Evolutionary conservation across 495 filamentous ascomycete genomes (phyloP).

Genomic region (Neurospora tetraspora): DNA sequence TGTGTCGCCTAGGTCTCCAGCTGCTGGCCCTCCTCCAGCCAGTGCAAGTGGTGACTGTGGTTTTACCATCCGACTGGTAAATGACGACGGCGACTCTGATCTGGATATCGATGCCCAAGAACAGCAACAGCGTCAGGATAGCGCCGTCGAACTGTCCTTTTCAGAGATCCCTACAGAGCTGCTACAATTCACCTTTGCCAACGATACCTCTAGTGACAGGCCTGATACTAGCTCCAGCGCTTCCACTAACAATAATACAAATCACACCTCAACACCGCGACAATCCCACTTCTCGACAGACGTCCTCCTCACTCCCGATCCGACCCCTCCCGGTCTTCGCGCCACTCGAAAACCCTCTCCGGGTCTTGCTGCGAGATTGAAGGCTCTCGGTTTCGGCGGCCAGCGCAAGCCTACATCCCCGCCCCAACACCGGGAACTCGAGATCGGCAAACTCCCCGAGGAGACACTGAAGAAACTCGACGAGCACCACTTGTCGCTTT

Average conservation of each 20-base stretch:
- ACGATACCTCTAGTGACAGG: constrained; percentile 5
- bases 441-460: constrained; percentile 64
- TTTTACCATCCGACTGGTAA: neutral
- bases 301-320: constrained; percentile 7
- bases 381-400: constrained; percentile 53
- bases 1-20: neutral
- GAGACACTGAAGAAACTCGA: constrained; percentile 62
- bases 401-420: constrained; percentile 30
- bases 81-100: neutral
- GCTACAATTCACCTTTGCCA: constrained; percentile 24
- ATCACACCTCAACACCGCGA: neutral
- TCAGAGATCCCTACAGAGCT: constrained; percentile 31
- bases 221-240: constrained; percentile 1
- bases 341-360: constrained; percentile 52
- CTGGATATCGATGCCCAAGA: neutral
- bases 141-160: constrained; percentile 27
- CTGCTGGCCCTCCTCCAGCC: neutral
- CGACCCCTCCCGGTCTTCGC: constrained; percentile 19
- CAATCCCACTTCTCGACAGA: constrained; percentile 3
- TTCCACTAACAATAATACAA: constrained; percentile 7
- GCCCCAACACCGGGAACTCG: constrained; percentile 26
- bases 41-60: neutral
- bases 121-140: constrained; percentile 11
- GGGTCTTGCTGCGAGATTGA: constrained; percentile 67
- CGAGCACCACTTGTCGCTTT: constrained; percentile 47